A percentile compares a stretch with the other conserved stretches of the same genome.
Evolutionary conservation across 495 filamentous ascomycete genomes (phyloP).

Genomic region (Aspergillus egyptiacus): DNA sequence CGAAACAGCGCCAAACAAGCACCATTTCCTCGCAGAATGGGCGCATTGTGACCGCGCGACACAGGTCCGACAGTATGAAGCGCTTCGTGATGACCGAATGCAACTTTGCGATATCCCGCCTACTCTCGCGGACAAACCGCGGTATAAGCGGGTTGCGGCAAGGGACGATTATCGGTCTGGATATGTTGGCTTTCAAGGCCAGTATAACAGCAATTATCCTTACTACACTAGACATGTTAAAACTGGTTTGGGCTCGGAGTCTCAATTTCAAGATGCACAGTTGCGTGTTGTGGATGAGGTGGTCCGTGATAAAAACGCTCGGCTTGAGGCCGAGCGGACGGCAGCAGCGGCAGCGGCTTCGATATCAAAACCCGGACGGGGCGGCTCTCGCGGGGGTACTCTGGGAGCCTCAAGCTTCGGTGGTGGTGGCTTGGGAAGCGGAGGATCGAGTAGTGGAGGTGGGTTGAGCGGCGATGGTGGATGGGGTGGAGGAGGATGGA

Average conservation of each 20-base stretch:
- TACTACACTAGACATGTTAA: too few relatives aligned
- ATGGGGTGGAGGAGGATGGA: not conserved
- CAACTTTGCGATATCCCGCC: not conserved
- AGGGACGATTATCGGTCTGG: not conserved
- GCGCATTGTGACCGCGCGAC: slow-evolving; percentile 6
- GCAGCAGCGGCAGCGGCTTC: too few relatives aligned
- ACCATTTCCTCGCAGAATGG: slow-evolving; percentile 33
- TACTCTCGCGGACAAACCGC: not conserved
- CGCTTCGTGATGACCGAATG: slow-evolving; percentile 7
- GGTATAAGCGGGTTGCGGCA: not conserved
- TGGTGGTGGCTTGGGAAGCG: too few relatives aligned
- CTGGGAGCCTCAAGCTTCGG: too few relatives aligned
- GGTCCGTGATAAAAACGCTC: too few relatives aligned
- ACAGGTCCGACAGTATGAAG: slow-evolving; percentile 25
- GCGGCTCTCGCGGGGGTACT: too few relatives aligned
- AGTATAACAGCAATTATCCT: too few relatives aligned
- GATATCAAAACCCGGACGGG: too few relatives aligned
- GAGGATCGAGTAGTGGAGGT: not conserved
- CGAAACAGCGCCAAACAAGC: slow-evolving; percentile 23
- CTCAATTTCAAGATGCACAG: too few relatives aligned
- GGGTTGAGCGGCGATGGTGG: not conserved
- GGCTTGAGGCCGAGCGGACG: too few relatives aligned
- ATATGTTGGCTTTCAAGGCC: not conserved
- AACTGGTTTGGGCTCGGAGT: too few relatives aligned
- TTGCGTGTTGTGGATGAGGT: too few relatives aligned